Percentiles rank a stretch among this genome's conserved stretches.
These are phyloP conservation scores for Euphorbia lathyris DNA, from an alignment of 345 rosid species.

Conservation along the genomic window DNA sequence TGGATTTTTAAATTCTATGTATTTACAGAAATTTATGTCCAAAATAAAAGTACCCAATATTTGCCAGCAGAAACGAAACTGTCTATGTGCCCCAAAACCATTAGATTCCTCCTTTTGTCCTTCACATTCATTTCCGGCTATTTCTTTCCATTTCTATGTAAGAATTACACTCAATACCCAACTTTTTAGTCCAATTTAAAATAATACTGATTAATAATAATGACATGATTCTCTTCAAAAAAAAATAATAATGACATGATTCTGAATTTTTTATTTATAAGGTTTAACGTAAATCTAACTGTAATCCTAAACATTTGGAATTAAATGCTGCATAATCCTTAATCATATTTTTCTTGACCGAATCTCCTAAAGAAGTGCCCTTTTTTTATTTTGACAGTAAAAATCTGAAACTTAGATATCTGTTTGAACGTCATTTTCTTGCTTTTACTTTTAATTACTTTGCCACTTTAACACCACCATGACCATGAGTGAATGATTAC, in stretches of 20 bases:
- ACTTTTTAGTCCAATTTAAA: too few relatives aligned
- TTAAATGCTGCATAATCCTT: not conserved
- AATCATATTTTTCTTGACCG: not conserved
- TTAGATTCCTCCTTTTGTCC: not conserved
- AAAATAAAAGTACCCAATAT: not conserved
- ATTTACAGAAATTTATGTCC: not conserved
- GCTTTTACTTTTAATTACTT: not conserved
- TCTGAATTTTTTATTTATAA: too few relatives aligned
- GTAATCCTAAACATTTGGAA: not conserved
- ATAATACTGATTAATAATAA: too few relatives aligned
- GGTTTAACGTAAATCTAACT: not conserved
- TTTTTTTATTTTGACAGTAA: not conserved
- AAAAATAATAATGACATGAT: too few relatives aligned
- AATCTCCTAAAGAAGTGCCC: constrained; percentile 5
- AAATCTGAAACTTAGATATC: too few relatives aligned
- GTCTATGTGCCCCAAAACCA: not conserved
- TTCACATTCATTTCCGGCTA: not conserved
- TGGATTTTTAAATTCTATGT: not conserved
- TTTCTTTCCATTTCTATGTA: not conserved
- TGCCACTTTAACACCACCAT: not conserved
- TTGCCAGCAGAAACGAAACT: not conserved
- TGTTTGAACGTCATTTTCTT: constrained; percentile 1
- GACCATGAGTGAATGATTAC: not conserved
- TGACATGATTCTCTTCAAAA: too few relatives aligned
- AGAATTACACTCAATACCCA: too few relatives aligned